These are phyloP conservation scores for Penicillium sp. DNA, from an alignment of 2,329 filamentous ascomycete genomes.

Conservation along the genomic window DNA sequence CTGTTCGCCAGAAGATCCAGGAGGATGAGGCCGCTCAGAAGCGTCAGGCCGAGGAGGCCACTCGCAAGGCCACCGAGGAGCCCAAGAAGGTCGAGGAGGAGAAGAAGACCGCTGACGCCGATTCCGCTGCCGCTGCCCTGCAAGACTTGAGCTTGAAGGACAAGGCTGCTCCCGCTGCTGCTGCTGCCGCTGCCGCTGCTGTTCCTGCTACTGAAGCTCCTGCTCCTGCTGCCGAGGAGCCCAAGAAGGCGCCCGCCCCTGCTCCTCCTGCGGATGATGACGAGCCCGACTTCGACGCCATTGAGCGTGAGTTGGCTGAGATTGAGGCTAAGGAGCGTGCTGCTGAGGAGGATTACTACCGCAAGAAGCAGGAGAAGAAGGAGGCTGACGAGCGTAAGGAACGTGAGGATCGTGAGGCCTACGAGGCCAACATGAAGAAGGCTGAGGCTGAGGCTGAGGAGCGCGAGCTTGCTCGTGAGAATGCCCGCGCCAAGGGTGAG, in stretches of 20 bases:
- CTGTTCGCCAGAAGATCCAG: slow-evolving; percentile 52
- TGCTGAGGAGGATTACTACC: slow-evolving; percentile 53
- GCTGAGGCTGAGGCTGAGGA: slow-evolving; percentile 51
- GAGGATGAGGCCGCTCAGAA: slow-evolving; percentile 58
- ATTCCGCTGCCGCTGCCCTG: slow-evolving; percentile 33
- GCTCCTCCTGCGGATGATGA: slow-evolving; percentile 35
- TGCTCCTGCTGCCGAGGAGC: slow-evolving; percentile 21
- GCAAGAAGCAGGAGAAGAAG: slow-evolving; percentile 79
- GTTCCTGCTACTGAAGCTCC: slow-evolving; percentile 25
- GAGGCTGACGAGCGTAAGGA: slow-evolving; percentile 48
- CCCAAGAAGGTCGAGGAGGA: slow-evolving; percentile 40
- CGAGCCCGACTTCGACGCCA: slow-evolving; percentile 48
- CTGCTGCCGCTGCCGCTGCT: slow-evolving; percentile 20
- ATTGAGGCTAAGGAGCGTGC: slow-evolving; percentile 49
- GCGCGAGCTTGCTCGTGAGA: slow-evolving; percentile 44
- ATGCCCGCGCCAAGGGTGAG: slow-evolving; percentile 37
- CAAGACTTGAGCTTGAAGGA: slow-evolving; percentile 34
- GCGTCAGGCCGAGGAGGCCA: slow-evolving; percentile 49
- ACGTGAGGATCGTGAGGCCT: slow-evolving; percentile 46
- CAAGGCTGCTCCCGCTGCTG: slow-evolving; percentile 22
- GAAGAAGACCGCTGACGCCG: slow-evolving; percentile 28
- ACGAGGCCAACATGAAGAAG: slow-evolving; percentile 50
- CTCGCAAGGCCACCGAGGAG: slow-evolving; percentile 45
- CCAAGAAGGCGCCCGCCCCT: slow-evolving; percentile 23
- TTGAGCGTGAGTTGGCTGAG: slow-evolving; percentile 49